Percentiles rank a stretch among this genome's conserved stretches.
Conservation (phyloP, 352 stramenopile genomes). For the Globisporangium canariense region DNA sequence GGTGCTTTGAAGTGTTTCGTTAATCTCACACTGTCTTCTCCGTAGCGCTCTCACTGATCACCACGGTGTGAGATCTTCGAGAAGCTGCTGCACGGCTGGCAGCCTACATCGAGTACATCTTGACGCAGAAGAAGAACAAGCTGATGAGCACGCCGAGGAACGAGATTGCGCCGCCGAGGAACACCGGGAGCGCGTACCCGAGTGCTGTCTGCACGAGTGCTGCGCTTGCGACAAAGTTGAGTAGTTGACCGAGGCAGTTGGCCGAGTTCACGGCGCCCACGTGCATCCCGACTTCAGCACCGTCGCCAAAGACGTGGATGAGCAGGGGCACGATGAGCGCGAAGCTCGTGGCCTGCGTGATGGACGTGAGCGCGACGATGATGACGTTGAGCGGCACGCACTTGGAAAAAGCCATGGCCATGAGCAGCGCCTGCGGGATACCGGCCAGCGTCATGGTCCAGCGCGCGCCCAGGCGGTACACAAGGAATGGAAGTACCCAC, state of each 20-base stretch:
- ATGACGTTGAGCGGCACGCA: constrained; percentile 27
- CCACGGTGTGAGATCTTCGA: background rate
- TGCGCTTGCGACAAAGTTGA: constrained; percentile 50
- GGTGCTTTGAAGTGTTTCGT: background rate
- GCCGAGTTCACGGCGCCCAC: constrained; percentile 53
- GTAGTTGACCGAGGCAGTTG: constrained; percentile 45
- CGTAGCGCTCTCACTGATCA: background rate
- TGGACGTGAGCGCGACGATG: constrained; percentile 40
- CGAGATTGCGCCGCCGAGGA: constrained; percentile 36
- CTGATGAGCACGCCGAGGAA: constrained; percentile 60
- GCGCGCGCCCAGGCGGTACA: constrained; percentile 32
- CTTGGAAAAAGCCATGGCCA: constrained; percentile 40
- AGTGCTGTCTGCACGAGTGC: constrained; percentile 27
- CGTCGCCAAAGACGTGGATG: constrained; percentile 41
- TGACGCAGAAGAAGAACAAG: constrained; percentile 55
- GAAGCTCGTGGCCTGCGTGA: constrained; percentile 43
- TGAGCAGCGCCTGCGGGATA: constrained; percentile 40
- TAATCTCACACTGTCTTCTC: background rate
- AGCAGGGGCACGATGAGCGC: constrained; percentile 46
- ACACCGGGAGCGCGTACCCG: constrained; percentile 25
- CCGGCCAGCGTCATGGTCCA: constrained; percentile 28
- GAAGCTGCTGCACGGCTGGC: background rate
- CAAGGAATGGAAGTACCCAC: constrained; percentile 37
- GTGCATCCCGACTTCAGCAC: constrained; percentile 40
- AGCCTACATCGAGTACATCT: constrained; percentile 76